These are phyloP conservation scores for Rhodotorula babjevae DNA, from an alignment of 768 basidiomycete genomes.

Conservation along the genomic window DNA sequence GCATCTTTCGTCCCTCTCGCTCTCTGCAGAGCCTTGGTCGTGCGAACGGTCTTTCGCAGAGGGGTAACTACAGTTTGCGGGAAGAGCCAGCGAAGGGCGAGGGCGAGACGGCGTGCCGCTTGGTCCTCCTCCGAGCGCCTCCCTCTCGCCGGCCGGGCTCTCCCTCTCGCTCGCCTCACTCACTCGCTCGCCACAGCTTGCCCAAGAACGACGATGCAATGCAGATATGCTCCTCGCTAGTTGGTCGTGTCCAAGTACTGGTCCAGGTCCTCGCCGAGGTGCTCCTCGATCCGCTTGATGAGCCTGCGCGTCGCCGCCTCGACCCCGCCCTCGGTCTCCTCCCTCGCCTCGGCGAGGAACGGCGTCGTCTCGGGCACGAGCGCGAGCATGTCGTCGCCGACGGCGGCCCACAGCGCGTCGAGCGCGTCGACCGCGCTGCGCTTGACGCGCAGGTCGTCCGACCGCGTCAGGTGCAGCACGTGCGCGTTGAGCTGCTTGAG, in stretches of 20 bases:
- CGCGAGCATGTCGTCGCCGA: conserved; percentile 38
- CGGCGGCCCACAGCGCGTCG: conserved; percentile 62
- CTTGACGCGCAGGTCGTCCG: conserved; percentile 67
- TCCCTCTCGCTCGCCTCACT: too few species aligned
- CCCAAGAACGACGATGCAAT: neutral
- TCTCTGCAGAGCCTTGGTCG: too few species aligned
- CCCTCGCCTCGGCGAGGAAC: conserved; percentile 39
- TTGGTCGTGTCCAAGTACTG: conserved; percentile 16
- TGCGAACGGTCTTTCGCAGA: too few species aligned
- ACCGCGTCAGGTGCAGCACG: conserved; percentile 81
- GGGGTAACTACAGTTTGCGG: too few species aligned
- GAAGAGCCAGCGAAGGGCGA: too few species aligned
- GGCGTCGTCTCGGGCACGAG: conserved; percentile 40
- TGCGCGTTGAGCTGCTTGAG: conserved; percentile 77
- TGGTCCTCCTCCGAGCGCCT: too few species aligned
- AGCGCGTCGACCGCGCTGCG: conserved; percentile 65
- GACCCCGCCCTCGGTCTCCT: conserved; percentile 40
- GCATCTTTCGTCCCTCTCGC: too few species aligned
- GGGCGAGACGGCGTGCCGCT: too few species aligned
- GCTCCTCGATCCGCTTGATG: conserved; percentile 34
- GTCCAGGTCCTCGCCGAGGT: conserved; percentile 34
- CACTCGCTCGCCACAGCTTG: too few species aligned
- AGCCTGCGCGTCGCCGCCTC: conserved; percentile 36
- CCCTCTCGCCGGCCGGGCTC: too few species aligned
- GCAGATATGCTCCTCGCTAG: neutral